Base-by-base conservation (phyloP, 2,329 filamentous ascomycete species). In the Fusarium sp. region DNA sequence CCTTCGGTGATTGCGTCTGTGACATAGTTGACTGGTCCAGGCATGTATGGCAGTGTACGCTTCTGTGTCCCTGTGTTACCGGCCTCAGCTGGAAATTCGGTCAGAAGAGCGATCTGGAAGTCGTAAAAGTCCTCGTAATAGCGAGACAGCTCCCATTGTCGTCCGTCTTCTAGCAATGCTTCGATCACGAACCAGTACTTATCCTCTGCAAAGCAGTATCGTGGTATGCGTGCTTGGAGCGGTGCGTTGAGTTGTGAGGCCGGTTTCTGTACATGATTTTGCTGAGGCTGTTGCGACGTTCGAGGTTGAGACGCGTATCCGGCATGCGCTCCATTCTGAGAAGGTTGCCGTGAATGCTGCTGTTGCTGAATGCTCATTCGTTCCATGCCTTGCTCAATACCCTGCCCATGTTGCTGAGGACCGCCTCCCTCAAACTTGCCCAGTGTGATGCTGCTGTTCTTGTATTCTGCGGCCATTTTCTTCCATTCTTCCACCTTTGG, bases 171-270 rank as follows among this genome's bases (percentile, higher is more conserved):
- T 81, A 98, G 89, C 77, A 92, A 88, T 29, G 93, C 94, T 81
- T 98, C 95, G 66, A 99, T 95, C 60, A 98, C 93, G 79, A 98
- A 99, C 94, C 96, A 98, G 82, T 98, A 98, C 81, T 98, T 98
- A 76, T 98, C 95, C 79, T 98, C 95, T 66, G 94, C 94, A 78
- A 97, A 98, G 81, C 94, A 97, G 83, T 97, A 98, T 69, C 94
- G 89, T 21, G 95, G 95, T 76, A 98, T 97, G 58, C 90, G 92
- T 18, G 95, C 96, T 63, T 90, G 90, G 54, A 97, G 84, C 0
- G 96, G 95, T 5, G 94, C 92, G 73, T 91, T 90, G 12, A 94
- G 83, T 66, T 90, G 86, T 7, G 87, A 85, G 16, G 80, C 79
- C 11, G 86, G 82, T 78, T 84, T 84, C 25, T 76, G 61, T n/a